Conservation (phyloP, 192 early-diverging fungal species). For the Phlyctochytrium planicorne region DNA sequence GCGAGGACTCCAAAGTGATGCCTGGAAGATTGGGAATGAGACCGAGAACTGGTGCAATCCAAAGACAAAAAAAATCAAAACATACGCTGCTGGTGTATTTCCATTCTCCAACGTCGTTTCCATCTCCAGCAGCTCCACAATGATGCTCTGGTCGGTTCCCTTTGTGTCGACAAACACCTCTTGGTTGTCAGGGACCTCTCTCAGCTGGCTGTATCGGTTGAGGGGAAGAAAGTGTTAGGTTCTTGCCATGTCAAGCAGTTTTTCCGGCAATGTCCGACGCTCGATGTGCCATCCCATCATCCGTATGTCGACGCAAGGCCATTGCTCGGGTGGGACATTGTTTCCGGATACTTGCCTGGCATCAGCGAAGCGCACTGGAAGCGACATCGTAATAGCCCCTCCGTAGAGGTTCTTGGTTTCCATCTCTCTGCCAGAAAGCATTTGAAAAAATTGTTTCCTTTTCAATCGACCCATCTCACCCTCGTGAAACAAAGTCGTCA, state of each 20-base stretch:
- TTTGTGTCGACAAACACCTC: conserved; percentile 79
- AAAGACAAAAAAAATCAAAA: conserved; percentile 3
- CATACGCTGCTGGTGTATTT: conserved; percentile 44
- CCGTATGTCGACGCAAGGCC: neutral
- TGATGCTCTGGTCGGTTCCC: conserved; percentile 72
- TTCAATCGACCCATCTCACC: no score
- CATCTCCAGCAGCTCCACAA: conserved; percentile 82
- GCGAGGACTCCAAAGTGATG: conserved; percentile 79
- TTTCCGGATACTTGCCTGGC: neutral
- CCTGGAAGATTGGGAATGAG: conserved; percentile 24
- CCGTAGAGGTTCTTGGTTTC: neutral
- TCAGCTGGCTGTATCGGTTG: conserved; percentile 39
- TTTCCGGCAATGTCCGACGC: neutral
- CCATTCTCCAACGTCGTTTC: conserved; percentile 49
- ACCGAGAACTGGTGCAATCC: neutral
- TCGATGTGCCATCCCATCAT: no score
- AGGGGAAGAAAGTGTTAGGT: neutral
- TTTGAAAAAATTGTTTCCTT: no score
- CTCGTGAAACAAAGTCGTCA: neutral
- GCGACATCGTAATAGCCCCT: neutral
- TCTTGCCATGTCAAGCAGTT: neutral
- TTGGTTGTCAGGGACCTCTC: conserved; percentile 86
- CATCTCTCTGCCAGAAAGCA: neutral
- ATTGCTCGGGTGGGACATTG: neutral
- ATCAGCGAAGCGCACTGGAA: neutral